These are phyloP conservation scores for Hypoxylon lenormandii DNA, from an alignment of 495 filamentous ascomycete species.

Conservation along the genomic window DNA sequence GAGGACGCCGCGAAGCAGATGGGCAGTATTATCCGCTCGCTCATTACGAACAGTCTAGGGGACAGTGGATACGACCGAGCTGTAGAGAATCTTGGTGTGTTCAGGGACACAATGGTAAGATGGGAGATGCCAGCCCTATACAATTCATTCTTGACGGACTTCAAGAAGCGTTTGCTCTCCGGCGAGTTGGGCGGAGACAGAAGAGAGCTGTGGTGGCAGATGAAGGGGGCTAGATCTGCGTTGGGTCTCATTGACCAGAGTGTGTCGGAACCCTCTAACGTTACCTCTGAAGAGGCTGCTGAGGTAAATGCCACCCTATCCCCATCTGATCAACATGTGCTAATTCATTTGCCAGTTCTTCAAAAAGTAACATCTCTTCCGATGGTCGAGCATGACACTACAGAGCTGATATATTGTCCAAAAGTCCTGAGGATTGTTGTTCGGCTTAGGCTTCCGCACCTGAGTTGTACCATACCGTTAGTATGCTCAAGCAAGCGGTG, in stretches of 20 bases:
- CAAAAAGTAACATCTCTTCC: constrained; percentile 26
- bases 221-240: constrained; percentile 70
- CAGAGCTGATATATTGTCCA: no score
- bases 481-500: no score
- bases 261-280: constrained; percentile 69
- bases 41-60: constrained; percentile 78
- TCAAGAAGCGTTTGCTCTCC: constrained; percentile 78
- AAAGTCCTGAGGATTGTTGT: no score
- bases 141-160: constrained; percentile 75
- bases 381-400: no score
- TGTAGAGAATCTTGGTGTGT: constrained; percentile 77
- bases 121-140: constrained; percentile 81
- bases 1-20: constrained; percentile 80
- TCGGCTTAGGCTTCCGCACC: no score
- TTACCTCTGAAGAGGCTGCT: constrained; percentile 75
- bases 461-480: no score
- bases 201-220: constrained; percentile 82
- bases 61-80: constrained; percentile 79
- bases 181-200: constrained; percentile 85
- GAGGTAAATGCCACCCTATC: constrained; percentile 57
- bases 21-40: constrained; percentile 72
- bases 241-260: constrained; percentile 79
- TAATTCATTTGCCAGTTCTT: constrained; percentile 45
- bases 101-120: constrained; percentile 80
- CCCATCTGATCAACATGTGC: background rate